Conservation (phyloP, 2,329 filamentous ascomycete genomes). For the Purpureocillium lavendulum region DNA sequence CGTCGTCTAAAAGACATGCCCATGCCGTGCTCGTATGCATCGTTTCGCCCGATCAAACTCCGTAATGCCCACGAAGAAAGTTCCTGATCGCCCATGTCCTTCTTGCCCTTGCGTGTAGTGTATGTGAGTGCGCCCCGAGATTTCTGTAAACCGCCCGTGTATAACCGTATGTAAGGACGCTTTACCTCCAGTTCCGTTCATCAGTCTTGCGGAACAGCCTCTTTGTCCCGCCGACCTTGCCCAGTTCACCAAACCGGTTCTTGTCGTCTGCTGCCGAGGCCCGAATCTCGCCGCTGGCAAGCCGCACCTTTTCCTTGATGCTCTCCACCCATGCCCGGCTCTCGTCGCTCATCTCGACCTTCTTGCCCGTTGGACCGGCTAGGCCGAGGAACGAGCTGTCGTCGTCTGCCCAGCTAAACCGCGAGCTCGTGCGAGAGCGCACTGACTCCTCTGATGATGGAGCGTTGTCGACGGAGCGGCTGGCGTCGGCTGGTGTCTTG, state of each 20-base stretch:
- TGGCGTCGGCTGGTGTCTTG: conserved; percentile 33
- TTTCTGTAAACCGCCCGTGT: no score
- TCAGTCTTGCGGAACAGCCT: conserved; percentile 53
- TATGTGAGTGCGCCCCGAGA: neutral
- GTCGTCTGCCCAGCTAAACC: conserved; percentile 49
- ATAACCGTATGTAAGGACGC: no score
- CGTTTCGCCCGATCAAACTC: neutral
- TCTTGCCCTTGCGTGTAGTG: neutral
- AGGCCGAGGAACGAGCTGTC: conserved; percentile 55
- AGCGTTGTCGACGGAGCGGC: conserved; percentile 25
- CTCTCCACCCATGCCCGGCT: conserved; percentile 75
- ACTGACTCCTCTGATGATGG: conserved; percentile 36
- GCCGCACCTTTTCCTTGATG: conserved; percentile 70
- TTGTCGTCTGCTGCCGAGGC: conserved; percentile 17
- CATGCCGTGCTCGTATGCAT: neutral
- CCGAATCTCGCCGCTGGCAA: conserved; percentile 53
- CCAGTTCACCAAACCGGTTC: conserved; percentile 58
- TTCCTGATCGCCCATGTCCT: neutral
- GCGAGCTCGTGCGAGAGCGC: conserved; percentile 43
- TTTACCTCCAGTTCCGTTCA: no score
- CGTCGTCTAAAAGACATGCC: neutral
- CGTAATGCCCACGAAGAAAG: neutral
- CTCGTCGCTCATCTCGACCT: conserved; percentile 60
- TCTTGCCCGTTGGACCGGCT: conserved; percentile 59
- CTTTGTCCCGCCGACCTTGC: conserved; percentile 65